Evolutionary conservation across 371 early-diverging fungal genomes (phyloP), one percentile per base, ranked within the genome.

Genomic region (Mortierella sp.): DNA sequence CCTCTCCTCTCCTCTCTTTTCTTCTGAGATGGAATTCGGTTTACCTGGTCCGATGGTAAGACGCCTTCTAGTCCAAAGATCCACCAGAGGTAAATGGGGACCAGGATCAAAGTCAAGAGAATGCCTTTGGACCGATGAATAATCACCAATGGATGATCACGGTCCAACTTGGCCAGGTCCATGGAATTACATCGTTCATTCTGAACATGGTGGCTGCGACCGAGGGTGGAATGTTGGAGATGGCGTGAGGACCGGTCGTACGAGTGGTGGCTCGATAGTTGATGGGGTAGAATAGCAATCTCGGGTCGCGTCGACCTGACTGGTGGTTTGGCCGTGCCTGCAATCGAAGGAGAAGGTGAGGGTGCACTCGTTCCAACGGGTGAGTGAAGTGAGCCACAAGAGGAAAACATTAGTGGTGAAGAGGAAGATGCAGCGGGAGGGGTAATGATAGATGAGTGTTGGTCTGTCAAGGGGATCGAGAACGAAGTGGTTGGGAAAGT

Each of bases 91-190:
- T 62, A 68, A 15, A 68, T 23, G 25, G 68, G 68, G 1, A 68
- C 61, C 4, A 62, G 7, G 25, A 55, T 43, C 21, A 30, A 61
- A 0, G 68, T 68, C 18, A 68, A 56, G 14, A 62, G 30, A 21
- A 68, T 61, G 21, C 68, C 68, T 30, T 68, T 68, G 57, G 61
- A 61, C 19, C 68, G 68, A n/a, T 61, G 68, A n/a, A 46, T 61
- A 55, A 68, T 61, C n/a, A 68, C 68, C 23, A 62, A 47, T 14
- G 68, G 70, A 19, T 70, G 70, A 30, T 70, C 60, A 14, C 63
- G 61, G 44, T 68, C 68, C 45, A 64, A 52, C 48, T 68, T 68
- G 23, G 60, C 37, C 37, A 37, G 9, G 9, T 37, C 37, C 37
- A 37, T 5, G 9, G 3, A 9, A 37, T 9, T 37, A 3, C 37